Evolutionary conservation across 345 rosid species (phyloP), one percentile per base, ranked within the genome.

Genomic region (Pistacia atlantica): DNA sequence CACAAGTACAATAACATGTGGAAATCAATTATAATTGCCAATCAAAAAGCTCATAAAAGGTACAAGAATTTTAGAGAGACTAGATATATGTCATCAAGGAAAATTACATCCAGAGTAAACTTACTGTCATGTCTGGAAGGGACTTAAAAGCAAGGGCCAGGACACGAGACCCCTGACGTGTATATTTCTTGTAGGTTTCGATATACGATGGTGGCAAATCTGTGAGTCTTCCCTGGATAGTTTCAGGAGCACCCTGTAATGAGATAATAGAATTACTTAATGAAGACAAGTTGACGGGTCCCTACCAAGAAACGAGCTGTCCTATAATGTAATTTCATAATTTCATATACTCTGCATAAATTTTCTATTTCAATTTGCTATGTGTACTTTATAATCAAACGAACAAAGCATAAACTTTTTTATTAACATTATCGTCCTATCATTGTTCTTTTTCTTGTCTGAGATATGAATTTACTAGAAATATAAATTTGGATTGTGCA

Each of bases 81-180:
- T 18, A 20, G 13, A 51, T 14, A 38, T 7, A 51, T 33, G 25
- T 17, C 18, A 31, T 7, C 5, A 49, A 17, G 20, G 13, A 61
- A 66, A n/a, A 67, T 20, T 65, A 57, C 22, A 69, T 67, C 58
- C 16, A 4, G 59, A 68, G 62, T 37, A 64, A 64, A 77, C 93
- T 83, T 84, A 92, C 99, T 75, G 91, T 94, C 99, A 97, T 97
- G 61, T 97, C 98, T 8, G 98, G 98, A 84, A 94, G 93, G 66
- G 95, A 70, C 87, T 91, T 97, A 83, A 75, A 94, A 67, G 97
- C 99, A 83, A 97, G 98, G 65, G 99, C 98, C 83, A 97, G 86
- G 78, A 97, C 99, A 64, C 99, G 97, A 79, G 98, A 92, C 46
- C 99, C 99, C 80, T 94, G 99, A 22, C 97, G 98, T 35, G 99